Conservation (phyloP, 2,329 filamentous ascomycete species). For the Fusarium globosum region DNA sequence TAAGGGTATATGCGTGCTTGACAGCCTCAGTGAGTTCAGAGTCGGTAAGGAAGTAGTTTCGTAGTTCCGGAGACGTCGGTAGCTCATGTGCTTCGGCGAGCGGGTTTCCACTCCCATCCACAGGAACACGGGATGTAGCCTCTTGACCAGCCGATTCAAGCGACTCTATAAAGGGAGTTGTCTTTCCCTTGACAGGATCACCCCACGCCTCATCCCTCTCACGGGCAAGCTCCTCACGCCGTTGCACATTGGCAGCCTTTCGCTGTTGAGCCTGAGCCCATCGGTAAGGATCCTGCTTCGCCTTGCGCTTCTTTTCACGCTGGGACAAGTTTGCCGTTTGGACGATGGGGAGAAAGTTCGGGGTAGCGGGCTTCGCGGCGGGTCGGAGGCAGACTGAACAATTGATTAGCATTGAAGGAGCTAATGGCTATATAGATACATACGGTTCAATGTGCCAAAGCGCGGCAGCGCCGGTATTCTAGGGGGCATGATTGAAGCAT, state of each 20-base stretch:
- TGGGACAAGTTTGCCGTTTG: constrained; percentile 73
- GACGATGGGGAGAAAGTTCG: constrained; percentile 67
- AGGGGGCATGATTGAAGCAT: constrained; percentile 69
- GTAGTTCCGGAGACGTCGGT: constrained; percentile 62
- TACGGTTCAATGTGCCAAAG: constrained; percentile 70
- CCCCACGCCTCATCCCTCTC: constrained; percentile 75
- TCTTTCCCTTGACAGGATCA: constrained; percentile 80
- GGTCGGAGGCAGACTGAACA: constrained; percentile 70
- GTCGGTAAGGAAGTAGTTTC: constrained; percentile 82
- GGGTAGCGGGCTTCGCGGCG: constrained; percentile 57
- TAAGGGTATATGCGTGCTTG: constrained; percentile 74
- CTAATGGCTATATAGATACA: constrained; percentile 40
- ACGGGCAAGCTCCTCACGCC: constrained; percentile 75
- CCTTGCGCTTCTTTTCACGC: constrained; percentile 72
- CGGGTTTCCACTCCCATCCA: constrained; percentile 57
- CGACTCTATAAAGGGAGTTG: constrained; percentile 86
- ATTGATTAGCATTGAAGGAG: constrained; percentile 42
- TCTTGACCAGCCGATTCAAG: constrained; percentile 74
- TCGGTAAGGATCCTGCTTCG: constrained; percentile 83
- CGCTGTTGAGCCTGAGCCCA: constrained; percentile 84
- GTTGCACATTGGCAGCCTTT: constrained; percentile 83
- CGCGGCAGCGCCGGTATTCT: constrained; percentile 71
- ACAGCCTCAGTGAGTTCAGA: constrained; percentile 75
- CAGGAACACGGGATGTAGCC: constrained; percentile 48
- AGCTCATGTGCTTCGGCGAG: constrained; percentile 54